Evolutionary conservation across 305 asterid genomes (phyloP).

Genomic region (Fraxinus nigra): DNA sequence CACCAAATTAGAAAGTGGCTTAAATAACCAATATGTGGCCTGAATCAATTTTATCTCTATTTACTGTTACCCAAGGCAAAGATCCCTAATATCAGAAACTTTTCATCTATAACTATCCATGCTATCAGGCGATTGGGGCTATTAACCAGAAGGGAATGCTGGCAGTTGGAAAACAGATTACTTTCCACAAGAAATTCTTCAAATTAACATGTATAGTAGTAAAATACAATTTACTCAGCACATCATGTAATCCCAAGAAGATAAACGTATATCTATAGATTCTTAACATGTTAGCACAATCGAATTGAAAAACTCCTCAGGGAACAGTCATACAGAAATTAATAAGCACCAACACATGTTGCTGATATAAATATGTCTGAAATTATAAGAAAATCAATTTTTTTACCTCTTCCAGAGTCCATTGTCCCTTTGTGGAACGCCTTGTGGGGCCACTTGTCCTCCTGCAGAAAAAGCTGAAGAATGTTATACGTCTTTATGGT

Average conservation of each 20-base stretch:
- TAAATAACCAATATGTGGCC: background rate
- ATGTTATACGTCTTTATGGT: background rate
- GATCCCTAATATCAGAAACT: background rate
- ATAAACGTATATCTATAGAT: background rate
- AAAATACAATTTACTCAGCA: background rate
- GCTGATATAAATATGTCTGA: background rate
- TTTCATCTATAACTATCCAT: background rate
- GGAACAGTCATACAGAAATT: background rate
- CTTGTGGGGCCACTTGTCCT: slow-evolving; percentile 96
- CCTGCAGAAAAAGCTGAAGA: slow-evolving; percentile 40
- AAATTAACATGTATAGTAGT: background rate
- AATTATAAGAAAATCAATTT: slow-evolving; percentile 11
- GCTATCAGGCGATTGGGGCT: background rate
- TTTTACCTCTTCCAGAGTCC: slow-evolving; percentile 94
- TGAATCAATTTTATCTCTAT: background rate
- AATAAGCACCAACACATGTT: background rate
- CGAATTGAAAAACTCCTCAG: background rate
- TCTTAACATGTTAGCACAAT: background rate
- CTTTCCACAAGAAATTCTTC: background rate
- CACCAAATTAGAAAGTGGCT: background rate
- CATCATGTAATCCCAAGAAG: background rate
- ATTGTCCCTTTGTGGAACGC: slow-evolving; percentile 98
- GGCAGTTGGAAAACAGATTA: background rate
- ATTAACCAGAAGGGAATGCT: background rate
- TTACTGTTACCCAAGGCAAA: background rate